These are phyloP conservation scores for Kalaharituber pfeilii DNA, from an alignment of 2,329 filamentous ascomycete genomes.

Conservation along the genomic window DNA sequence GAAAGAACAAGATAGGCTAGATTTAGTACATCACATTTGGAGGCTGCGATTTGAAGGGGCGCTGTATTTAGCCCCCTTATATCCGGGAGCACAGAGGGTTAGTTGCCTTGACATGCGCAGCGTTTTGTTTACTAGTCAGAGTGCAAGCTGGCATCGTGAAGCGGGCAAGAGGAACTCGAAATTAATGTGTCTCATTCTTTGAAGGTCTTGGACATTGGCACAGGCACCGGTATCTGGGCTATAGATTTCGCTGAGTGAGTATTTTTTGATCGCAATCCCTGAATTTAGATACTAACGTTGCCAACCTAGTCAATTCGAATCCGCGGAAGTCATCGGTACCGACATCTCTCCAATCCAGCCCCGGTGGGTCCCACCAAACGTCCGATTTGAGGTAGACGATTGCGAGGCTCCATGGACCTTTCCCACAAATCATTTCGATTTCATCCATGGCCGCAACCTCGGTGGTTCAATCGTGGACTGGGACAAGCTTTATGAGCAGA, in stretches of 20 bases:
- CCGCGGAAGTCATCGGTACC: constrained; percentile 23
- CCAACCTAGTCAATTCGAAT: constrained; percentile 13
- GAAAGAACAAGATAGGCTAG: constrained; percentile 5
- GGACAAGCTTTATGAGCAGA: constrained; percentile 36
- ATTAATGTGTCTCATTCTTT: no score
- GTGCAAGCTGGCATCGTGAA: no score
- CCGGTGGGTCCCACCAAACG: constrained; percentile 22
- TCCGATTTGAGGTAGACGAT: constrained; percentile 16
- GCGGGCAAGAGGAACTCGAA: no score
- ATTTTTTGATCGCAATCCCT: not conserved
- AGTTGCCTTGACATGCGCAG: not conserved
- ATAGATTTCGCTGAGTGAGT: constrained; percentile 23
- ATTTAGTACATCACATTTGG: constrained; percentile 2
- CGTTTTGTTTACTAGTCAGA: not conserved
- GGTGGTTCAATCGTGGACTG: constrained; percentile 42
- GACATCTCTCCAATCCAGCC: constrained; percentile 31
- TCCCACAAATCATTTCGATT: constrained; percentile 16
- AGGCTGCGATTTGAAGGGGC: constrained; percentile 29
- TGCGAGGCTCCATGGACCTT: constrained; percentile 14
- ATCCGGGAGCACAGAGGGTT: constrained; percentile 3
- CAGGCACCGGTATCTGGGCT: constrained; percentile 40
- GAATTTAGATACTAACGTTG: not conserved
- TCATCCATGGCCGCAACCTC: constrained; percentile 30
- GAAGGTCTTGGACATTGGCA: constrained; percentile 34
- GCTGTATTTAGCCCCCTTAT: constrained; percentile 31